These are phyloP conservation scores for Taphrina flavorubra DNA, from an alignment of 1,139 yeast species.

Conservation along the genomic window DNA sequence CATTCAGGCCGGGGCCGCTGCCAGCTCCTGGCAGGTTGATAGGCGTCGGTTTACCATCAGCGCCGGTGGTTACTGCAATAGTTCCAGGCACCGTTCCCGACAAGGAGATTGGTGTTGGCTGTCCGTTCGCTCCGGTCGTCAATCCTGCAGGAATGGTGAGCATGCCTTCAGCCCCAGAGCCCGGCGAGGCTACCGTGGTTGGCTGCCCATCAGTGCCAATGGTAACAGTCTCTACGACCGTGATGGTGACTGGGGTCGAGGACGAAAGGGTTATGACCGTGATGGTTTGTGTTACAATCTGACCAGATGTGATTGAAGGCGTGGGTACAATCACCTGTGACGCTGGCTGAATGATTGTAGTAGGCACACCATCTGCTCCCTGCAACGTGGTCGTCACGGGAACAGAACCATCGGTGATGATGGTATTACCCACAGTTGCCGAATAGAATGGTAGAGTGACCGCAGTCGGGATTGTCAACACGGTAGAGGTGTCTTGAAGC, in stretches of 20 bases:
- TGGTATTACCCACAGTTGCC: constrained; percentile 11
- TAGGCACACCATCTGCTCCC: constrained; percentile 24
- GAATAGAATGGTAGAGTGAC: constrained; percentile 25
- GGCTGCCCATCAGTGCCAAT: neutral
- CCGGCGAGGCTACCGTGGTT: neutral
- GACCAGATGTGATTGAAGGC: neutral
- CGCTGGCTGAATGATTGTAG: constrained; percentile 18
- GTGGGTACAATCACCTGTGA: constrained; percentile 17
- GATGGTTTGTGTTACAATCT: neutral
- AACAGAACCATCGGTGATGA: constrained; percentile 18
- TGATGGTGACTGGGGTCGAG: neutral
- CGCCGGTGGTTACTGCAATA: neutral
- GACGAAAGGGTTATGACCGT: neutral
- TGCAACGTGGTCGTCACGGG: constrained; percentile 15
- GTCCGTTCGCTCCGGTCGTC: neutral
- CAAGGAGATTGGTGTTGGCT: constrained; percentile 2
- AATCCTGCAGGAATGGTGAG: neutral
- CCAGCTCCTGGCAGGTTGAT: neutral
- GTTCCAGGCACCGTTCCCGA: neutral
- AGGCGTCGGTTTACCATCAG: constrained; percentile 7
- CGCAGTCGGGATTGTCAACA: constrained; percentile 16
- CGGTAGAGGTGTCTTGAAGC: constrained; percentile 8
- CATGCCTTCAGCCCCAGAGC: neutral
- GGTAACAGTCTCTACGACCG: neutral
- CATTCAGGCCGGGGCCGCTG: neutral